Evolutionary conservation across 2,329 filamentous ascomycete genomes (phyloP), one percentile per base, ranked within the genome.

Genomic region (Macrophomina tecta): DNA sequence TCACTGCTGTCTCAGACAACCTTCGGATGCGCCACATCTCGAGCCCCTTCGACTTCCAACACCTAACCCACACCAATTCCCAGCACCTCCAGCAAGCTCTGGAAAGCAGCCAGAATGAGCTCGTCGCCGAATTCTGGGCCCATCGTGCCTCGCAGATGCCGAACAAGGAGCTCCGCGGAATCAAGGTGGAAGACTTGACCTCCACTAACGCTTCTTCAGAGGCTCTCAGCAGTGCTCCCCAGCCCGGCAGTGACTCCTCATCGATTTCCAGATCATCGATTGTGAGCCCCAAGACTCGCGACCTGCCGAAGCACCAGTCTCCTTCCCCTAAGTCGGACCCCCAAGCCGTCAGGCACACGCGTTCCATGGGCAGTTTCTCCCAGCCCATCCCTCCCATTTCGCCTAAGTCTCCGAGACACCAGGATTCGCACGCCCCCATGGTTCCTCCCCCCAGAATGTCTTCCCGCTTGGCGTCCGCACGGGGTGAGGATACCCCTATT

Each of bases 31-130:
- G 73, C 58, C 74, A 73, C 67, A 89, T 89, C 63, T 90, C 87
- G 0, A 83, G 83, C 66, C 87, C 87, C 1, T 90, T 87, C 75
- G 85, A 88, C 71, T 90, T 90, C 72, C 86, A 89, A 69, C 87
- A 89, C 72, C 76, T 90, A 63, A 86, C 86, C 42, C 87, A 89
- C 72, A 87, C 86, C 34, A 83, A 83, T 66, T 82, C 84, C 30
- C 76, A 83, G 30, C 84, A 89, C 66, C 82, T 88, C 66, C 81
- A 84, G 38, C 79, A 79, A 4, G 76, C 89, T 23, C 82, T 86
- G 46, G 82, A 81, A 40, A 79, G 83, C 12, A 81, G 83, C 64
- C 81, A 84, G 65, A 79, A 82, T 66, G 82, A 86, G 36, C 77
- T 88, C 23, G 82, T 82, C 34, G 82, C 81, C 6, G 83, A 85